Conservation (phyloP, 2,329 filamentous ascomycete genomes). For the Setomelanomma holmii region DNA sequence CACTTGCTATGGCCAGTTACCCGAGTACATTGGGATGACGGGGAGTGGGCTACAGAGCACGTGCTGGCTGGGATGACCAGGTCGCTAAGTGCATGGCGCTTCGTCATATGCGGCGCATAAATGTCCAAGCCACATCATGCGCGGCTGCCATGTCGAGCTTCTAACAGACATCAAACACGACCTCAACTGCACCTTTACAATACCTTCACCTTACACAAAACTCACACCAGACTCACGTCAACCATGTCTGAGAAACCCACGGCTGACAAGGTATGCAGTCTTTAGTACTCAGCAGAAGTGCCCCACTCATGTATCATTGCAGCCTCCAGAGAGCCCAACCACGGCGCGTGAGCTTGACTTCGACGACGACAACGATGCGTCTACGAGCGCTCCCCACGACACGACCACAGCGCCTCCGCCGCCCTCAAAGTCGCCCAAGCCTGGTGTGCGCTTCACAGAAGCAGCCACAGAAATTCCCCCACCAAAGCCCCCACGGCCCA, state of each 20-base stretch:
- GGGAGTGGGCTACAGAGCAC: background rate
- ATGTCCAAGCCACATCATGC: background rate
- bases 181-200: background rate
- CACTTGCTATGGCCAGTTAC: too few relatives aligned
- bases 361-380: conserved; percentile 62
- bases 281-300: conserved; percentile 25
- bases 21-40: too few relatives aligned
- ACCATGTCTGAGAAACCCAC: conserved; percentile 27
- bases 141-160: background rate
- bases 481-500: conserved; percentile 80
- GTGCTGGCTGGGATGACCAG: background rate
- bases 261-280: conserved; percentile 16
- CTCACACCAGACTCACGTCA: background rate
- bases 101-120: background rate
- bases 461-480: conserved; percentile 65
- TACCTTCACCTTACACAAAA: background rate
- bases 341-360: conserved; percentile 65
- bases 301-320: conserved; percentile 17
- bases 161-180: background rate
- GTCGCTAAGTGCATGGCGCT: background rate
- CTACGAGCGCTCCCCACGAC: conserved; percentile 33
- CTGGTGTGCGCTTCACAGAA: conserved; percentile 56
- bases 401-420: conserved; percentile 44
- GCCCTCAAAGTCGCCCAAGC: conserved; percentile 50
- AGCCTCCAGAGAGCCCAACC: conserved; percentile 50